phyloP scores from a whole-genome alignment of 1,139 yeast species.

The Nematodospora anomalae region DNA sequence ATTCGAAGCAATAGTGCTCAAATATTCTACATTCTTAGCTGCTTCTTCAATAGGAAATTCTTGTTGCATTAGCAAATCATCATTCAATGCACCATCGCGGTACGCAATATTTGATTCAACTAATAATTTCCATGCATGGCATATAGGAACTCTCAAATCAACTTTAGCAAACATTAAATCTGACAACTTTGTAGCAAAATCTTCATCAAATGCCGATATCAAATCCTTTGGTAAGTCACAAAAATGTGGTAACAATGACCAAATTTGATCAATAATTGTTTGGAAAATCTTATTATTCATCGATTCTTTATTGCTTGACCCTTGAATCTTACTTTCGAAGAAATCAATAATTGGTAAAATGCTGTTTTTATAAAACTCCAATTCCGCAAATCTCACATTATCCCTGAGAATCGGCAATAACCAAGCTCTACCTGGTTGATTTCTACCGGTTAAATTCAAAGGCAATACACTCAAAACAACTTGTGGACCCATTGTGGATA shows the following conservation, averaged over 20 bases:
- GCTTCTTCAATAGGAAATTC: slow-evolving; percentile 62
- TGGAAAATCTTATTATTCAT: slow-evolving; percentile 72
- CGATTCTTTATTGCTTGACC: slow-evolving; percentile 51
- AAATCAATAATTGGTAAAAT: slow-evolving; percentile 68
- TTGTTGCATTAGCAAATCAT: slow-evolving; percentile 59
- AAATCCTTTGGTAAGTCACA: slow-evolving; percentile 85
- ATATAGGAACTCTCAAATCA: slow-evolving; percentile 72
- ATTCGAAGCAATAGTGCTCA: slow-evolving; percentile 68
- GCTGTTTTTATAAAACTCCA: slow-evolving; percentile 60
- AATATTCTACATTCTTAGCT: slow-evolving; percentile 54
- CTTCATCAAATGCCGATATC: slow-evolving; percentile 59
- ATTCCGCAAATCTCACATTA: slow-evolving; percentile 68
- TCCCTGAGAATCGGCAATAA: slow-evolving; percentile 89
- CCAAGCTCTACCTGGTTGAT: slow-evolving; percentile 86
- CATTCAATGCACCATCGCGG: slow-evolving; percentile 56
- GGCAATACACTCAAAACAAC: slow-evolving; percentile 74
- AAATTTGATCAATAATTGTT: slow-evolving; percentile 85
- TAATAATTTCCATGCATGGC: slow-evolving; percentile 74
- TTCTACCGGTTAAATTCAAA: slow-evolving; percentile 55
- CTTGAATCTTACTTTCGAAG: slow-evolving; percentile 50
- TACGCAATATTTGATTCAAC: slow-evolving; percentile 76
- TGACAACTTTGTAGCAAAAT: slow-evolving; percentile 77
- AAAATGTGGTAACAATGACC: slow-evolving; percentile 89
- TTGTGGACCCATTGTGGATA: slow-evolving; percentile 83
- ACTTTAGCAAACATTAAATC: slow-evolving; percentile 72